Evolutionary conservation across 2,329 filamentous ascomycete genomes (phyloP), one percentile per base, ranked within the genome.

Genomic region (Aspergillus viridinutans): DNA sequence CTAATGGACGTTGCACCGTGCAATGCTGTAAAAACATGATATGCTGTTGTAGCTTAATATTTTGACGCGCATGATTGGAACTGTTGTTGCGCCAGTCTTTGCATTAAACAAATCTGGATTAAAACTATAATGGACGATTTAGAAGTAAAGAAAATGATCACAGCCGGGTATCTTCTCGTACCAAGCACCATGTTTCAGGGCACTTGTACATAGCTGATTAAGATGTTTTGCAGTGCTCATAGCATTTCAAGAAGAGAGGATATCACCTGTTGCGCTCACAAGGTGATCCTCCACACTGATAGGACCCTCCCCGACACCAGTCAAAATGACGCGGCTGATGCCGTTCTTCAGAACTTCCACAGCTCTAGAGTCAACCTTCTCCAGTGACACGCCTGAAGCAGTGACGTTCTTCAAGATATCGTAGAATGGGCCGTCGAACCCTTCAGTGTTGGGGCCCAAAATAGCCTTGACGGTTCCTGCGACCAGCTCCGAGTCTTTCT

Each of bases 291-390:
- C 83, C 4, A 91, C 90, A 80, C 85, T 90, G 62, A 88, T 77
- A 0, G 94, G 94, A 0, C 93, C 94, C 72, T 95, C 90, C 1
- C 94, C 94, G 47, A 99, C 94, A 53, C 88, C 83, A 1, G 95
- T 97, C 78, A 92, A 79, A 64, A 99, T 99, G 40, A 99, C 87
- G 61, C 92, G 85, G 75, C 88, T 91, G 4, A 99, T 87, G 26
- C 94, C 94, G 43, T 86, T 83, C 76, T 87, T 86, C 63, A 99
- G 75, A 38, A 85, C 80, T 49, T 81, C 77, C 3, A 89, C 78
- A n/a, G 87, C 82, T 45, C 72, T 66, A 9, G 72, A 63, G 56
- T 76, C 73, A 53, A 83, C 79, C 61, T 86, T 83, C 48, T 92
- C 85, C 21, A 92, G 76, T 49, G 81, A 77, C n/a, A 85, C 80